Conservation (phyloP, 495 filamentous ascomycete species). For the Hypoxylon fragiforme region DNA sequence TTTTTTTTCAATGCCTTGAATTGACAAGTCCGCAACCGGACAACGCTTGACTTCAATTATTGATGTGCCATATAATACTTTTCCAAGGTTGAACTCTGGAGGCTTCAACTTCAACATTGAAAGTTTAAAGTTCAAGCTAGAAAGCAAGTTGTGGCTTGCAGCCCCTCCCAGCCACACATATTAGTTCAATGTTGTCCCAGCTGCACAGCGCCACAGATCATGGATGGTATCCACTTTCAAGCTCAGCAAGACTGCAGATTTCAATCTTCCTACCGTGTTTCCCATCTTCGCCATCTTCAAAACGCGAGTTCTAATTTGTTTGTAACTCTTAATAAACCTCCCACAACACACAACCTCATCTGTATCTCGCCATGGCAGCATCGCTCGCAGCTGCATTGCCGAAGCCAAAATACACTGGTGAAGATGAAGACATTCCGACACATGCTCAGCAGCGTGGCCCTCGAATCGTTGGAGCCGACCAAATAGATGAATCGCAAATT, state of each 20-base stretch:
- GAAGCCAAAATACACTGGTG: constrained; percentile 84
- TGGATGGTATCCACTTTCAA: constrained; percentile 30
- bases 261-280: constrained; percentile 1
- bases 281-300: constrained; percentile 1
- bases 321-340: too few relatives aligned
- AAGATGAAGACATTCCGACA: constrained; percentile 76
- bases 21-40: too few relatives aligned
- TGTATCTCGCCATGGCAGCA: constrained; percentile 64
- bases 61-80: too few relatives aligned
- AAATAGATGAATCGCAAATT: constrained; percentile 83
- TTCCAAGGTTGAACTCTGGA: too few relatives aligned
- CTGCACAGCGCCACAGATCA: too few relatives aligned
- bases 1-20: too few relatives aligned
- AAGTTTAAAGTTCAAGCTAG: too few relatives aligned
- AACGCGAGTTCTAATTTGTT: constrained; percentile 20
- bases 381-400: constrained; percentile 83
- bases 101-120: too few relatives aligned
- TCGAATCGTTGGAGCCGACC: constrained; percentile 73
- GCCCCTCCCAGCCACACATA: too few relatives aligned
- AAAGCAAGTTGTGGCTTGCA: too few relatives aligned
- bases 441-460: constrained; percentile 76
- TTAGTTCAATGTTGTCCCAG: too few relatives aligned
- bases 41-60: too few relatives aligned
- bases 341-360: neutral
- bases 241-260: constrained; percentile 15